Percentiles rank a stretch among this genome's conserved stretches.
phyloP scores from a whole-genome alignment of 169 alveolate species.

The Eimeria praecox region DNA sequence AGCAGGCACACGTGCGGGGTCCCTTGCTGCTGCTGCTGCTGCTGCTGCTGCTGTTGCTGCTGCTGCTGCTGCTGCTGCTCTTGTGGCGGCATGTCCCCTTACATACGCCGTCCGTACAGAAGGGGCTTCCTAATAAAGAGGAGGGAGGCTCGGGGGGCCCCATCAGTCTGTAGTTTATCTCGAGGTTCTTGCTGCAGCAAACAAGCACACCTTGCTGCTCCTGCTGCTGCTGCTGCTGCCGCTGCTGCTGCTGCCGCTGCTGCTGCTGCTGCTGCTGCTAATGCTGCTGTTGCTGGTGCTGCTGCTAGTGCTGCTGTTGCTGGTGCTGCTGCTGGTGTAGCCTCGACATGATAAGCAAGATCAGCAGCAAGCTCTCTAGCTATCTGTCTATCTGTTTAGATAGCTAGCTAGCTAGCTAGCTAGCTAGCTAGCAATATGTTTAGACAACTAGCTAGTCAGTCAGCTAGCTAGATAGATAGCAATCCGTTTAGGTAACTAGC shows the following conservation, averaged over 20 bases:
- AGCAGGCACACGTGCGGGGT: constrained; percentile 42
- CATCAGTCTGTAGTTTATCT: constrained; percentile 28
- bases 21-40: constrained; percentile 35
- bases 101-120: constrained; percentile 31
- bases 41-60: constrained; percentile 46
- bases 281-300: too few relatives aligned
- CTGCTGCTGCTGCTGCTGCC: constrained; percentile 25
- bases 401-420: too few relatives aligned
- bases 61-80: constrained; percentile 41
- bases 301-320: too few relatives aligned
- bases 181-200: constrained; percentile 18
- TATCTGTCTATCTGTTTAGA: too few relatives aligned
- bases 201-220: background rate
- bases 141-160: constrained; percentile 60
- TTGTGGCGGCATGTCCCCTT: constrained; percentile 18
- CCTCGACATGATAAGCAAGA: too few relatives aligned
- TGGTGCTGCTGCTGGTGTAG: too few relatives aligned
- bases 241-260: constrained; percentile 21
- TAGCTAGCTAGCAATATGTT: too few relatives aligned
- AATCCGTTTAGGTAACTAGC: background rate
- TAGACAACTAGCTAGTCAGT: too few relatives aligned
- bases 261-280: background rate
- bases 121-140: constrained; percentile 12
- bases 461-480: too few relatives aligned
- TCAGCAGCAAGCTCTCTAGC: too few relatives aligned